Conservation (phyloP, 2,329 filamentous ascomycete genomes). For the Myriangium duriaei region DNA sequence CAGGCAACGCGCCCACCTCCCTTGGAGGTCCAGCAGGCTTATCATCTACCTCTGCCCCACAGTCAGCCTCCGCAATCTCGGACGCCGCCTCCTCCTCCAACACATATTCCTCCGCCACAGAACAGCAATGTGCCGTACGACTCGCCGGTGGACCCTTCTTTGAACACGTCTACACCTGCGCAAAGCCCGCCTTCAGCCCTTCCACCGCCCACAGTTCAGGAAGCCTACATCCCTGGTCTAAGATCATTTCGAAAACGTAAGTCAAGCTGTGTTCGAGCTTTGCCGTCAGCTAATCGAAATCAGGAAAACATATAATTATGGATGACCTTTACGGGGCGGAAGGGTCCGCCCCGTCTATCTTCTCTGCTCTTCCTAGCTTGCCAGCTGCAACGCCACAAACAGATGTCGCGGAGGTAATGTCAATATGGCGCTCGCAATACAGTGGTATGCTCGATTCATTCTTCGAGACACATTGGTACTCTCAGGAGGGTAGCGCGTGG, state of each 20-base stretch:
- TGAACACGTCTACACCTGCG: conserved; percentile 21
- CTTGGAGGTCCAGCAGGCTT: conserved; percentile 14
- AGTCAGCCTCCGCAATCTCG: conserved; percentile 24
- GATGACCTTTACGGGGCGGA: conserved; percentile 59
- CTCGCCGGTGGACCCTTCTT: conserved; percentile 17
- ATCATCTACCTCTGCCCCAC: conserved; percentile 22
- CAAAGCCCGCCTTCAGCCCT: conserved; percentile 16
- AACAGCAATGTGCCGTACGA: neutral
- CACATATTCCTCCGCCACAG: neutral
- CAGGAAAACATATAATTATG: conserved; percentile 44
- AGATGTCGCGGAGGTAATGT: conserved; percentile 59
- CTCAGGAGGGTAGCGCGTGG: conserved; percentile 16
- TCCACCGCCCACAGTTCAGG: neutral
- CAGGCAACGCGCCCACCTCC: conserved; percentile 11
- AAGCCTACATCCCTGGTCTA: conserved; percentile 15
- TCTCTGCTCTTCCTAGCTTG: conserved; percentile 30
- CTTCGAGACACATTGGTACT: conserved; percentile 77
- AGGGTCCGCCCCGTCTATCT: conserved; percentile 39
- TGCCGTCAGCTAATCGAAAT: neutral
- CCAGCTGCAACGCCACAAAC: conserved; percentile 37
- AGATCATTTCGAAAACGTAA: conserved; percentile 20
- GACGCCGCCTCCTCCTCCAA: neutral
- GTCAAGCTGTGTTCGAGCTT: conserved; percentile 4
- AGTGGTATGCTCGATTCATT: conserved; percentile 61
- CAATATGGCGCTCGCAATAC: conserved; percentile 65